phyloP scores from a whole-genome alignment of 176 grass and related monocot genomes.

The Panicum miliaceum region DNA sequence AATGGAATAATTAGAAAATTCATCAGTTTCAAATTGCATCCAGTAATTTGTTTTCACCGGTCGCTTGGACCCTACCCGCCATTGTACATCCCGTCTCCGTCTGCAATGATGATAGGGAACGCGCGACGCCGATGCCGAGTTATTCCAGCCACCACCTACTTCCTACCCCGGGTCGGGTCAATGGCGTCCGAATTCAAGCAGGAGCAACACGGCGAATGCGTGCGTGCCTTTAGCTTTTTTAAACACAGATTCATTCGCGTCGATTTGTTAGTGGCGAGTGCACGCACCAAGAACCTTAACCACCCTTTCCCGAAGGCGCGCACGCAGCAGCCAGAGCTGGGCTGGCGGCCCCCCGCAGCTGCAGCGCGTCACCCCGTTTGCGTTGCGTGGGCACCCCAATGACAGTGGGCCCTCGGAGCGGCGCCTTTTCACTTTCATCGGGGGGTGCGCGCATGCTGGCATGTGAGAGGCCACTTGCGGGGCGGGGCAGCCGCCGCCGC shows the following conservation, averaged over 20 bases:
- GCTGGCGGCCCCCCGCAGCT: background rate
- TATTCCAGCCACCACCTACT: slow-evolving; percentile 5
- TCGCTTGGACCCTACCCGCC: background rate
- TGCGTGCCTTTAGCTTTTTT: slow-evolving; percentile 3
- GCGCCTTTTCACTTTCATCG: background rate
- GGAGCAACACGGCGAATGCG: background rate
- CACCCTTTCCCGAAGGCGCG: background rate
- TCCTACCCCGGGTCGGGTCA: slow-evolving; percentile 27
- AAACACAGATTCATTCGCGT: background rate
- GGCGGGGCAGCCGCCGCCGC: background rate
- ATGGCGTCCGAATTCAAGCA: background rate
- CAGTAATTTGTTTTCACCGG: no score
- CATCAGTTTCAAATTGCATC: no score
- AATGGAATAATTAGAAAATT: no score
- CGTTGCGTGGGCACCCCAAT: background rate
- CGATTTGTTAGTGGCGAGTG: background rate
- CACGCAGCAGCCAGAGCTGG: background rate
- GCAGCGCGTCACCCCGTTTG: background rate
- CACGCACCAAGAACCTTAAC: background rate
- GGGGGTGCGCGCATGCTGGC: slow-evolving; percentile 29
- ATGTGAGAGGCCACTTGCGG: slow-evolving; percentile 38
- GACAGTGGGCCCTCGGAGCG: background rate
- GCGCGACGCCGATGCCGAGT: background rate
- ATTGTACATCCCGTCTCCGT: background rate
- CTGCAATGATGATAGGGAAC: background rate